Conservation (phyloP, 495 filamentous ascomycete species). For the Aspergillus sclerotiicarbonarius region DNA sequence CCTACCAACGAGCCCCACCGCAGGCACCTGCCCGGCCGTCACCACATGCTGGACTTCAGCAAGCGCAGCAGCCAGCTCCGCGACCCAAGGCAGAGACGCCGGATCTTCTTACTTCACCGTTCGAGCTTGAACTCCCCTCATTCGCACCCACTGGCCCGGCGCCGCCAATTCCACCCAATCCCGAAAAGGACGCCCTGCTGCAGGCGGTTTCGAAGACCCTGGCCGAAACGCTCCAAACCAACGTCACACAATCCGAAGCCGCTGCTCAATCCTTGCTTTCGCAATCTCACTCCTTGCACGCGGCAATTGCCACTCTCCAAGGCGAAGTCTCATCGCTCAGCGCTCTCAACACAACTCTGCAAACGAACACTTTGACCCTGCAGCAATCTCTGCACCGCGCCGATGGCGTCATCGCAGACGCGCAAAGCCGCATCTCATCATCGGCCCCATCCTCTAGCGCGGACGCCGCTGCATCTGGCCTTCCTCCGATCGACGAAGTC, state of each 20-base stretch:
- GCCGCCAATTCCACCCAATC: slow-evolving; percentile 91
- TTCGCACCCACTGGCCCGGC: slow-evolving; percentile 56
- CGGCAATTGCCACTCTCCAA: slow-evolving; percentile 63
- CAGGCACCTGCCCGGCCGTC: slow-evolving; percentile 11
- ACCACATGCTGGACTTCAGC: slow-evolving; percentile 10
- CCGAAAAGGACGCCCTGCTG: slow-evolving; percentile 89
- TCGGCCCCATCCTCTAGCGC: slow-evolving; percentile 33
- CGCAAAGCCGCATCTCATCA: slow-evolving; percentile 39
- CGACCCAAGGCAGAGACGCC: slow-evolving; percentile 52
- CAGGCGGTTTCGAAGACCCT: slow-evolving; percentile 71
- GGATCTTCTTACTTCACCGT: slow-evolving; percentile 70
- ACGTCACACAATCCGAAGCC: slow-evolving; percentile 62
- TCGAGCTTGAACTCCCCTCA: slow-evolving; percentile 62
- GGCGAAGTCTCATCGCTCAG: slow-evolving; percentile 68
- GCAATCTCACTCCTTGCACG: slow-evolving; percentile 74
- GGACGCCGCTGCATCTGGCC: slow-evolving; percentile 34
- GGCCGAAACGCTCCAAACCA: slow-evolving; percentile 59
- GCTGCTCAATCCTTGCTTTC: slow-evolving; percentile 72
- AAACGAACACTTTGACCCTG: slow-evolving; percentile 74
- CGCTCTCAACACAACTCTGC: slow-evolving; percentile 63
- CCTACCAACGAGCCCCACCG: slow-evolving; percentile 19
- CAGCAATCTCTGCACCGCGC: slow-evolving; percentile 74
- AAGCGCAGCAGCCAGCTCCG: slow-evolving; percentile 26
- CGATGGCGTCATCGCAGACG: slow-evolving; percentile 71
- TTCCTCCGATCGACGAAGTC: slow-evolving; percentile 78